A percentile compares a stretch with the other conserved stretches of the same genome.
Conservation (phyloP, 345 rosid genomes). For the Eucalyptus marginata region DNA sequence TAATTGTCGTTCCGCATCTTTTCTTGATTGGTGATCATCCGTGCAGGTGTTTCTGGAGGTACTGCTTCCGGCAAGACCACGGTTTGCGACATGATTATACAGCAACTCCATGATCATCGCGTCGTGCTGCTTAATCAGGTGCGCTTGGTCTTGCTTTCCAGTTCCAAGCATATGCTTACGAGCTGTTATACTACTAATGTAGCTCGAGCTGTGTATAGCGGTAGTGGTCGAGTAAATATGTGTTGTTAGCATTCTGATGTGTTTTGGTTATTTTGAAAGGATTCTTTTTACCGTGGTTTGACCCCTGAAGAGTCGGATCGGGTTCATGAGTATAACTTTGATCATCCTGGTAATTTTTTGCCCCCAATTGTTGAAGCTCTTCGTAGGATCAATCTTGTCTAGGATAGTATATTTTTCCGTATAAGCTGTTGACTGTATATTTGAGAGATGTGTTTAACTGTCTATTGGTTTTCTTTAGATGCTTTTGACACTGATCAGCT, state of each 20-base stretch:
- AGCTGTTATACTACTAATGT: neutral
- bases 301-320: constrained; percentile 64
- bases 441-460: neutral
- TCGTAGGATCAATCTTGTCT: neutral
- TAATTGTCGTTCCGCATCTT: neutral
- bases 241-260: neutral
- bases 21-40: neutral
- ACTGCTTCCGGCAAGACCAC: constrained; percentile 99
- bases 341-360: constrained; percentile 71
- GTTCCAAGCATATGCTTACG: neutral
- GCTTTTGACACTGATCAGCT: constrained; percentile 99
- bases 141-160: neutral
- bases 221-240: neutral
- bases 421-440: neutral
- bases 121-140: constrained; percentile 96
- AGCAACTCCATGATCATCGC: constrained; percentile 98
- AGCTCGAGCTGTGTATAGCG: neutral
- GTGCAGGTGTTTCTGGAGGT: constrained; percentile 92
- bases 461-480: constrained; percentile 26
- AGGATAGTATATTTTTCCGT: neutral
- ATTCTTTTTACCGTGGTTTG: constrained; percentile 92
- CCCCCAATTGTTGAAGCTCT: neutral
- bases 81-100: constrained; percentile 98
- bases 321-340: constrained; percentile 96
- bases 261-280: constrained; percentile 25